A percentile compares a stretch with the other conserved stretches of the same genome.
These are phyloP conservation scores for Rhizopus stolonifer DNA, from an alignment of 371 early-diverging fungal species.

Conservation along the genomic window DNA sequence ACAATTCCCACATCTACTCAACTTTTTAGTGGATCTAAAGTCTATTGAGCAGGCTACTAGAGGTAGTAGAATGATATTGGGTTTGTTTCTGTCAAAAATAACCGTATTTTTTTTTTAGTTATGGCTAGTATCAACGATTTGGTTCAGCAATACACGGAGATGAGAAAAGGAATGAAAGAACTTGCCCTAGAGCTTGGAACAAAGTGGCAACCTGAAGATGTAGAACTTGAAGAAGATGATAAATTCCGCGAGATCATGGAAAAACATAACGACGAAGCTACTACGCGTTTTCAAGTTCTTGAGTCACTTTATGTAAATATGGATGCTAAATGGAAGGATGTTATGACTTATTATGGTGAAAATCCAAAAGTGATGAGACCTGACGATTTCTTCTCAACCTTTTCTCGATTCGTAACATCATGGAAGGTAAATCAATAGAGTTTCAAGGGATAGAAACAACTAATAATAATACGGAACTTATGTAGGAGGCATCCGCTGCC, in stretches of 20 bases:
- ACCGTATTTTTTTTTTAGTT: slow-evolving; percentile 8
- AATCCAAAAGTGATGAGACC: slow-evolving; percentile 71
- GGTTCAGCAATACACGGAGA: slow-evolving; percentile 38
- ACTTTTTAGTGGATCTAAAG: slow-evolving; percentile 35
- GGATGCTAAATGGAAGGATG: slow-evolving; percentile 47
- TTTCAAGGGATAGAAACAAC: not conserved
- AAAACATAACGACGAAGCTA: slow-evolving; percentile 21
- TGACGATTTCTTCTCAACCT: slow-evolving; percentile 85
- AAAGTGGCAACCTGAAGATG: slow-evolving; percentile 33
- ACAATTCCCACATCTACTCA: slow-evolving; percentile 47
- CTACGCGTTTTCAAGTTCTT: slow-evolving; percentile 35
- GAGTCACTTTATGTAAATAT: slow-evolving; percentile 44
- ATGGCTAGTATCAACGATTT: slow-evolving; percentile 40
- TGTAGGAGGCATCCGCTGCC: slow-evolving; percentile 35
- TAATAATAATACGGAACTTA: not conserved
- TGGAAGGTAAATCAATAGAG: slow-evolving; percentile 19
- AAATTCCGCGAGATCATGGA: slow-evolving; percentile 29
- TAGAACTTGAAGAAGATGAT: slow-evolving; percentile 34
- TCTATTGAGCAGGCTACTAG: slow-evolving; percentile 33
- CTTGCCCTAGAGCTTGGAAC: slow-evolving; percentile 26
- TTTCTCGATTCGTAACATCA: slow-evolving; percentile 56
- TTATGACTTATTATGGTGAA: slow-evolving; percentile 72
- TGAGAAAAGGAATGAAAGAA: slow-evolving; percentile 33
- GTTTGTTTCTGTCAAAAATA: not conserved
- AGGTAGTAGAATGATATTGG: slow-evolving; percentile 8